Conservation (phyloP, 2,329 filamentous ascomycete genomes). For the Aspergillus quadrilineatus region DNA sequence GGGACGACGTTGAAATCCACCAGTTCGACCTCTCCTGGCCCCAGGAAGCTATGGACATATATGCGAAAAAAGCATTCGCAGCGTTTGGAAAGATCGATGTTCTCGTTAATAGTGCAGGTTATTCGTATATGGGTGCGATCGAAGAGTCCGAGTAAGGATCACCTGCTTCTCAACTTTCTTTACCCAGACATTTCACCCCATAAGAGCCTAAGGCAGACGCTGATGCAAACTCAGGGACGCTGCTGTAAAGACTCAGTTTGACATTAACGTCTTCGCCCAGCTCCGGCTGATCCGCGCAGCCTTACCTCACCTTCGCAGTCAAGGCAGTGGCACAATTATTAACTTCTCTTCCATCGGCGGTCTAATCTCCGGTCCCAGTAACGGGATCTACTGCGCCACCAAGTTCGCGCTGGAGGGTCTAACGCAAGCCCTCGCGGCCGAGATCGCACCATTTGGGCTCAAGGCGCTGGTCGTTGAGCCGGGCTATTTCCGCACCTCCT, state of each 20-base stretch:
- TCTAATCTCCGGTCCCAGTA: background rate
- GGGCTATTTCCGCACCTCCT: slow-evolving; percentile 5
- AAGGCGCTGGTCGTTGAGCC: slow-evolving; percentile 6
- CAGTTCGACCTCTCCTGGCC: slow-evolving; percentile 4
- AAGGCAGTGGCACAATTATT: slow-evolving; percentile 7
- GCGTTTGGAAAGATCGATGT: slow-evolving; percentile 2
- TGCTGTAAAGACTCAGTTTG: slow-evolving; percentile 5
- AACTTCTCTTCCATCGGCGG: slow-evolving; percentile 9
- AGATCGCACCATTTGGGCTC: slow-evolving; percentile 5
- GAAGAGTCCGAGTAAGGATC: slow-evolving; percentile 3
- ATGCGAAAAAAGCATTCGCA: background rate
- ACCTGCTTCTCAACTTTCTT: background rate
- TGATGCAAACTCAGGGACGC: background rate
- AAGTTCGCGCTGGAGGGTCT: slow-evolving; percentile 6
- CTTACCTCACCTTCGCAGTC: background rate
- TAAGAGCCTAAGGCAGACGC: background rate
- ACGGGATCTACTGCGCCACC: slow-evolving; percentile 7
- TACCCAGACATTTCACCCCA: no score
- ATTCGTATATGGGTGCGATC: slow-evolving; percentile 7
- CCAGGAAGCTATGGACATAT: background rate
- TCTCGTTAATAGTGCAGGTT: slow-evolving; percentile 2
- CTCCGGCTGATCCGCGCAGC: background rate
- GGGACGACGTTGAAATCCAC: background rate
- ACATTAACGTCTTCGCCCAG: slow-evolving; percentile 4
- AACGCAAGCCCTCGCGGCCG: background rate